These are phyloP conservation scores for Ophiostoma piceae DNA, from an alignment of 2,329 filamentous ascomycete genomes.

Conservation along the genomic window DNA sequence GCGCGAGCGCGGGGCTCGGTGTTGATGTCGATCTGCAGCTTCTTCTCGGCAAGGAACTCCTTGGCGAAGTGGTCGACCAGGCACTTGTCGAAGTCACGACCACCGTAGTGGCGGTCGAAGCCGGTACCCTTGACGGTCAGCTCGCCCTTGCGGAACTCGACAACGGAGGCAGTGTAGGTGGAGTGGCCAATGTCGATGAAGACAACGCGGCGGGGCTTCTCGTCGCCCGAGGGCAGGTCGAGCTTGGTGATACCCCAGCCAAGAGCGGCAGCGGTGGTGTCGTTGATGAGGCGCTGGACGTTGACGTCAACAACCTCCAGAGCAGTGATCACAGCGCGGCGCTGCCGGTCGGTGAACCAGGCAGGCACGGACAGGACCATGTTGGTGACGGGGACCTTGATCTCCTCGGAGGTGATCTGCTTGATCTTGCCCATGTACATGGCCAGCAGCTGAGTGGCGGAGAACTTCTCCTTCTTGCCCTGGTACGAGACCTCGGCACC, in stretches of 20 bases:
- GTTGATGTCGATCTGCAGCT: conserved; percentile 95
- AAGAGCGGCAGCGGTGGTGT: conserved; percentile 91
- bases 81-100: conserved; percentile 93
- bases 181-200: conserved; percentile 96
- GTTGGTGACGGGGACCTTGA: conserved; percentile 87
- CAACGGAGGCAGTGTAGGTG: conserved; percentile 89
- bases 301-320: conserved; percentile 91
- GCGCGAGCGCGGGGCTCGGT: conserved; percentile 84
- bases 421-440: conserved; percentile 97
- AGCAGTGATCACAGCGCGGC: conserved; percentile 82
- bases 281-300: conserved; percentile 90
- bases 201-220: conserved; percentile 83
- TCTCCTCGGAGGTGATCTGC: conserved; percentile 76
- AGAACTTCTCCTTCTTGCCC: conserved; percentile 92
- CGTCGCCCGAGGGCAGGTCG: conserved; percentile 80
- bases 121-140: conserved; percentile 87
- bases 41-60: conserved; percentile 97
- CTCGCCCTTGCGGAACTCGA: conserved; percentile 97
- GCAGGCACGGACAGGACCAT: conserved; percentile 90
- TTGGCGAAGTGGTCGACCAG: conserved; percentile 90
- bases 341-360: conserved; percentile 96
- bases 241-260: conserved; percentile 98
- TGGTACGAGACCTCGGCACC: conserved; percentile 90
- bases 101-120: conserved; percentile 94
- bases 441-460: conserved; percentile 85